Percentiles rank a stretch among this genome's conserved stretches.
Evolutionary conservation across 805 yeast genomes (phyloP).

Genomic region (Metschnikowia vanudenii): DNA sequence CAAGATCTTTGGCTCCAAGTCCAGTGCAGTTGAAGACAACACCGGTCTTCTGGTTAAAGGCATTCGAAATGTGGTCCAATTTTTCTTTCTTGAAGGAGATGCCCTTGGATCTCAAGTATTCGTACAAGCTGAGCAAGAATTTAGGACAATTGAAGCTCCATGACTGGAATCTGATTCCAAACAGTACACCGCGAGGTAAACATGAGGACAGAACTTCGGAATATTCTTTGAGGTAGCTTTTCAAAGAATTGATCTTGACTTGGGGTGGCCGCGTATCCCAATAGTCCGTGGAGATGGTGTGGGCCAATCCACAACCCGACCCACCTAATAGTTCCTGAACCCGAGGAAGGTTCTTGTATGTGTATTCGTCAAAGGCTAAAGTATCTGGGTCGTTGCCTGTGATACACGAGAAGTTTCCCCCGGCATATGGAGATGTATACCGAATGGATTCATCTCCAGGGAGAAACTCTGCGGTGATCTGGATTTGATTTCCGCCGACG

Average conservation of each 20-base stretch:
- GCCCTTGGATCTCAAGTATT: slow-evolving; percentile 46
- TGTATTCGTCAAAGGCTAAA: slow-evolving; percentile 52
- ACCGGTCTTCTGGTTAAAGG: slow-evolving; percentile 37
- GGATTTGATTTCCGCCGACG: slow-evolving; percentile 42
- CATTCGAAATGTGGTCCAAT: slow-evolving; percentile 56
- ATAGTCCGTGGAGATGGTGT: slow-evolving; percentile 54
- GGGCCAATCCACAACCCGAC: slow-evolving; percentile 51
- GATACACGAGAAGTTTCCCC: slow-evolving; percentile 43
- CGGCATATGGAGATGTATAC: slow-evolving; percentile 82
- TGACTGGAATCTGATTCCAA: slow-evolving; percentile 55
- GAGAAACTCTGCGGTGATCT: slow-evolving; percentile 60
- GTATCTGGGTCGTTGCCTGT: slow-evolving; percentile 51
- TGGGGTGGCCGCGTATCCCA: slow-evolving; percentile 53
- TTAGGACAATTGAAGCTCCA: slow-evolving; percentile 75
- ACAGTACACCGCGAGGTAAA: slow-evolving; percentile 52
- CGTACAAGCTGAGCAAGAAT: slow-evolving; percentile 49
- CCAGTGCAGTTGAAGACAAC: slow-evolving; percentile 78
- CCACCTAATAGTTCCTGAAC: slow-evolving; percentile 52
- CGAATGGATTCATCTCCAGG: slow-evolving; percentile 78
- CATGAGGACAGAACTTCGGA: slow-evolving; percentile 31
- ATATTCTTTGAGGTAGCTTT: slow-evolving; percentile 50
- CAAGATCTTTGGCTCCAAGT: slow-evolving; percentile 59
- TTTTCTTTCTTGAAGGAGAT: slow-evolving; percentile 49
- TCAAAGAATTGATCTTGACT: slow-evolving; percentile 47
- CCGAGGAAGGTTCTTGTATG: slow-evolving; percentile 48